Base-by-base conservation (phyloP, 108 stramenopile species). In the Cyclotella kingstonii region DNA sequence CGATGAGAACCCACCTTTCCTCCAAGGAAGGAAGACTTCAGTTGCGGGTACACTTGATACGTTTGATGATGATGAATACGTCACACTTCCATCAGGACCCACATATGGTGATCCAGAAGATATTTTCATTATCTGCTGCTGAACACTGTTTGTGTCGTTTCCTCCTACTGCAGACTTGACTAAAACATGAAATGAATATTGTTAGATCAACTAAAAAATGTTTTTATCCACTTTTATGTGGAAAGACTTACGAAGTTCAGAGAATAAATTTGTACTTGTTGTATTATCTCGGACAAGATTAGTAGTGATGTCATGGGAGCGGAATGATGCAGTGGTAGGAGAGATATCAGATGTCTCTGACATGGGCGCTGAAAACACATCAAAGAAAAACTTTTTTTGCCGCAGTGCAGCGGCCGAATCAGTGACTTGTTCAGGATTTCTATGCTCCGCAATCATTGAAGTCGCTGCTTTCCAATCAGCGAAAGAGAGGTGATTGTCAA, bases 371-470 rank as follows among this genome's bases (percentile, higher is more conserved):
- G 57, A 31, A 17, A 54, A 54, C 11, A 63, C 15, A 22, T 72
- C 54, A 30, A 72, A 72, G 26, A 72, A 63, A 9, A 72, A 57
- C 22, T 56, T 54, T 6, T 57, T 62, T 15, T 63, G 62, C 5
- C 21, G 8, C 19, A 51, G 15, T 12, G 60, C 52, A 17, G 60
- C 70, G 11, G 70, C 67, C 2, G 60, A 36, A 53, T 80, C 43
- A 69, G 80, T 49, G 51, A 39, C 36, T 31, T 35, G 22, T 44
- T 40, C 41, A 67, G 48, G 76, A 76, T 63, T 47, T 78, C 82
- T 43, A 68, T 68, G 79, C 76, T 84, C 75, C 68, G 53, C 27
- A 31, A 48, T 31, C 54, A 71, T 55, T n/a, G 38, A 44, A 2
- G 54, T 63, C 1, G 54, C 56, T 23, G 63, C 62, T 29, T 45